Conservation (phyloP, 2,329 filamentous ascomycete genomes). For the Xylariales sp. region DNA sequence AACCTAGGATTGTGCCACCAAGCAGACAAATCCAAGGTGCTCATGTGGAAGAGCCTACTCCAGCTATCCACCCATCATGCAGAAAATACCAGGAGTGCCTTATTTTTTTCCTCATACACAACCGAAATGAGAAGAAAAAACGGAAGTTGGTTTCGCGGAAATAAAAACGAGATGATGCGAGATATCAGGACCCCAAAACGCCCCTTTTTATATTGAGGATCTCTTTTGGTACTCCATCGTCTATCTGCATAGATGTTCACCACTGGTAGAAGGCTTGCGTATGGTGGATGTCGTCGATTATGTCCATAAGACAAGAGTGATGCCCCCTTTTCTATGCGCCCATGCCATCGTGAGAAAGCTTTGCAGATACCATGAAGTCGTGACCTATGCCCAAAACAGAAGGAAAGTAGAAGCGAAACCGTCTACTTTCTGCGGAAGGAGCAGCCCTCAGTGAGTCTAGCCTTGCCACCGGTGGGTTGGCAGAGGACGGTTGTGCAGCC, state of each 20-base stretch:
- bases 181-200: conserved; percentile 80
- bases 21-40: conserved; percentile 36
- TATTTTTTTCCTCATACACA: conserved; percentile 38
- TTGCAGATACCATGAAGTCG: conserved; percentile 52
- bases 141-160: conserved; percentile 40
- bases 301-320: conserved; percentile 28
- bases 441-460: conserved; percentile 98
- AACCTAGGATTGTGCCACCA: conserved; percentile 27
- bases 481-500: conserved; percentile 99
- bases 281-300: conserved; percentile 28
- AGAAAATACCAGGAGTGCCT: conserved; percentile 26
- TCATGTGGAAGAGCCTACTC: conserved; percentile 54
- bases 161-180: conserved; percentile 49
- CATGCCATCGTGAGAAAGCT: conserved; percentile 38
- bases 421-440: conserved; percentile 99
- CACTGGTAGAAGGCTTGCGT: conserved; percentile 28
- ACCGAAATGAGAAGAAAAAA: conserved; percentile 32
- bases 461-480: conserved; percentile 99
- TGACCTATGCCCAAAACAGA: conserved; percentile 39
- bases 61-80: conserved; percentile 54
- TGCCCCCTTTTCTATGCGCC: conserved; percentile 38
- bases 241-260: conserved; percentile 67
- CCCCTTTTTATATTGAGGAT: conserved; percentile 57
- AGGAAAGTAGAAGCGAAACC: conserved; percentile 38
- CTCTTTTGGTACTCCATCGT: conserved; percentile 62